phyloP scores from a whole-genome alignment of 305 asterid species.

The Petunia hybrid region DNA sequence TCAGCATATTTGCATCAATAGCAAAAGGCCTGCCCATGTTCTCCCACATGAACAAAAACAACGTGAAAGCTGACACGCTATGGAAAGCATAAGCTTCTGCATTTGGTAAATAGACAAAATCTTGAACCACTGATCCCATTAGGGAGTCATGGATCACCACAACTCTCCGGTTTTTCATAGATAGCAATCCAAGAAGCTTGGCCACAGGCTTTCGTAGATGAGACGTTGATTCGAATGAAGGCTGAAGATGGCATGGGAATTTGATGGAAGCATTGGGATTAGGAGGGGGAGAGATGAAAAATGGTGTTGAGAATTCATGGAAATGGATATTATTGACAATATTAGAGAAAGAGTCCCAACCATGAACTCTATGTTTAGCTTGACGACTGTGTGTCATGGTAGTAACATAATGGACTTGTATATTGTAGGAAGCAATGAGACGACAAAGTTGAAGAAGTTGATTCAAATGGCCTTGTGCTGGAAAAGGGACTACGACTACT shows the following conservation, averaged over 20 bases:
- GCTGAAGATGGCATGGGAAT: slow-evolving; percentile 63
- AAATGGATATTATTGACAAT: slow-evolving; percentile 49
- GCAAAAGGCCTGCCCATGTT: slow-evolving; percentile 19
- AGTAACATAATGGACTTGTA: slow-evolving; percentile 59
- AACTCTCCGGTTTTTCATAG: slow-evolving; percentile 34
- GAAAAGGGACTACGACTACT: slow-evolving; percentile 66
- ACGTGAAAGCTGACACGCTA: slow-evolving; percentile 57
- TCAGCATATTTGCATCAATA: slow-evolving; percentile 26
- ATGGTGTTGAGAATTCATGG: slow-evolving; percentile 51
- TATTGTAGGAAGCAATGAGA: slow-evolving; percentile 52
- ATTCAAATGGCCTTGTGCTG: slow-evolving; percentile 77
- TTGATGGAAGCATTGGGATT: slow-evolving; percentile 50
- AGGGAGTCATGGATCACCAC: slow-evolving; percentile 58
- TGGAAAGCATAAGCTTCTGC: slow-evolving; percentile 60
- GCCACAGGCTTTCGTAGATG: slow-evolving; percentile 56
- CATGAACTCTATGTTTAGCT: slow-evolving; percentile 54
- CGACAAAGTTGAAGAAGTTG: slow-evolving; percentile 80
- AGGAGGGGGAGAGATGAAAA: slow-evolving; percentile 45
- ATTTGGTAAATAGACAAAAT: slow-evolving; percentile 46
- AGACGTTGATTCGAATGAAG: slow-evolving; percentile 41
- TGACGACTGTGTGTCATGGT: slow-evolving; percentile 63
- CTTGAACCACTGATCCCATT: slow-evolving; percentile 62
- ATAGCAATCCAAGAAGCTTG: slow-evolving; percentile 39
- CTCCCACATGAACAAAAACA: slow-evolving; percentile 48
- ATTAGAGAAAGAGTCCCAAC: slow-evolving; percentile 48